Percentiles rank a stretch among this genome's conserved stretches.
These are phyloP conservation scores for Pichia kudriavzevii DNA, from an alignment of 1,139 yeast species.

Conservation along the genomic window DNA sequence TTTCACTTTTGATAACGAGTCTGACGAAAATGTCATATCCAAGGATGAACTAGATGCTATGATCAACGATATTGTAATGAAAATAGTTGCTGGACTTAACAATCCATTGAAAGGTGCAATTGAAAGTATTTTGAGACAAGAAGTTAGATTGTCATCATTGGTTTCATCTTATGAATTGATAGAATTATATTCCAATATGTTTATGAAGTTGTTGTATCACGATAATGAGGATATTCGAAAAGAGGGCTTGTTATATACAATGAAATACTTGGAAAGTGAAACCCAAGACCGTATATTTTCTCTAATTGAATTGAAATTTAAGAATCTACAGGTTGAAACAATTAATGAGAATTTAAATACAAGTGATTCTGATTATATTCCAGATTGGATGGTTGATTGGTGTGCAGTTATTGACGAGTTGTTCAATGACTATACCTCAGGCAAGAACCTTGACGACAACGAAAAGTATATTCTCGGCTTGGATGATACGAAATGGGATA, in stretches of 20 bases:
- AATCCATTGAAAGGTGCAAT: constrained; percentile 47
- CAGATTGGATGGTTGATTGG: constrained; percentile 60
- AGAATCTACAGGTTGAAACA: constrained; percentile 31
- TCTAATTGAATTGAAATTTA: constrained; percentile 36
- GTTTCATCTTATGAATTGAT: constrained; percentile 57
- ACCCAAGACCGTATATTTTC: constrained; percentile 37
- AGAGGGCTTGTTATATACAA: constrained; percentile 16
- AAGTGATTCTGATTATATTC: constrained; percentile 53
- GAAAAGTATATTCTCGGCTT: constrained; percentile 30
- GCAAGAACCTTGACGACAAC: constrained; percentile 24
- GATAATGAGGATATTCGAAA: constrained; percentile 9
- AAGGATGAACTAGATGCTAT: constrained; percentile 26
- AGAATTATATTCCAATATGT: constrained; percentile 64
- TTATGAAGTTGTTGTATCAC: constrained; percentile 37
- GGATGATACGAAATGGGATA: constrained; percentile 29
- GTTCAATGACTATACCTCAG: constrained; percentile 31
- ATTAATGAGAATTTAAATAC: constrained; percentile 25
- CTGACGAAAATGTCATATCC: constrained; percentile 8
- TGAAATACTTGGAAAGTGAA: constrained; percentile 23
- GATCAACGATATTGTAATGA: constrained; percentile 34
- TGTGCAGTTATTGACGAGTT: constrained; percentile 36
- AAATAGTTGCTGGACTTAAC: constrained; percentile 42
- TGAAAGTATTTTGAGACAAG: constrained; percentile 64
- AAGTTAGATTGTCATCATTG: constrained; percentile 47
- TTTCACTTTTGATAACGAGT: constrained; percentile 33